Evolutionary conservation across 768 basidiomycete genomes (phyloP).

Genomic region (Pholiota conissans): DNA sequence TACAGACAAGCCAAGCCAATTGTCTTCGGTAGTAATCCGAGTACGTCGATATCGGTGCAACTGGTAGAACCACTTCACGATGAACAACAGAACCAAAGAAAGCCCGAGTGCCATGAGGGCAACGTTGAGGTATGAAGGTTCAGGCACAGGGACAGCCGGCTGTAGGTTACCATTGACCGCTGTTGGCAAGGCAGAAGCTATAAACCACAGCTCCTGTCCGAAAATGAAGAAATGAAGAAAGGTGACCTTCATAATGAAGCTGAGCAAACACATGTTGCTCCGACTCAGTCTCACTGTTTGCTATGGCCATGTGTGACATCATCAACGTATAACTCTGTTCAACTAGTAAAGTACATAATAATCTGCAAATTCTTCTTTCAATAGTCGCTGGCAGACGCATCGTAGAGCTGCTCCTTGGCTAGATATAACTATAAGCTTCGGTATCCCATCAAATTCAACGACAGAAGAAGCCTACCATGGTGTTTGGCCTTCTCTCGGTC

Average conservation of each 20-base stretch:
- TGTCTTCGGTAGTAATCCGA: background rate
- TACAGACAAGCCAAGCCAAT: background rate
- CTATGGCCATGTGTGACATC: too few relatives aligned
- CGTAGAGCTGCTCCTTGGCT: conserved; percentile 4
- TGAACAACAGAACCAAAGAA: conserved; percentile 17
- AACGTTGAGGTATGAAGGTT: conserved; percentile 1
- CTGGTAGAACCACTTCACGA: conserved; percentile 19
- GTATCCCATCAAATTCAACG: background rate
- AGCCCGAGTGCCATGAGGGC: conserved; percentile 8
- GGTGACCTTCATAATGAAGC: background rate
- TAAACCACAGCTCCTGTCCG: background rate
- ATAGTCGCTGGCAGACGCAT: background rate
- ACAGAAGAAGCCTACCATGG: conserved; percentile 16
- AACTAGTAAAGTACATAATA: background rate
- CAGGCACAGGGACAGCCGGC: background rate
- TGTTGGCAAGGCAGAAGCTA: background rate
- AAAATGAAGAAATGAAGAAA: background rate
- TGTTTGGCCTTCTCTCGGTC: conserved; percentile 24
- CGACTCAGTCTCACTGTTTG: too few relatives aligned
- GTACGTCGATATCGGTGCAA: conserved; percentile 7
- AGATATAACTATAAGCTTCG: background rate
- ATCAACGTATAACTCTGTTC: too few relatives aligned
- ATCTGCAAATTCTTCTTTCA: background rate
- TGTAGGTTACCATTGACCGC: background rate
- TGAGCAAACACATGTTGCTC: too few relatives aligned